These are phyloP conservation scores for Aspergillus sp. DNA, from an alignment of 2,329 filamentous ascomycete species.

Conservation along the genomic window DNA sequence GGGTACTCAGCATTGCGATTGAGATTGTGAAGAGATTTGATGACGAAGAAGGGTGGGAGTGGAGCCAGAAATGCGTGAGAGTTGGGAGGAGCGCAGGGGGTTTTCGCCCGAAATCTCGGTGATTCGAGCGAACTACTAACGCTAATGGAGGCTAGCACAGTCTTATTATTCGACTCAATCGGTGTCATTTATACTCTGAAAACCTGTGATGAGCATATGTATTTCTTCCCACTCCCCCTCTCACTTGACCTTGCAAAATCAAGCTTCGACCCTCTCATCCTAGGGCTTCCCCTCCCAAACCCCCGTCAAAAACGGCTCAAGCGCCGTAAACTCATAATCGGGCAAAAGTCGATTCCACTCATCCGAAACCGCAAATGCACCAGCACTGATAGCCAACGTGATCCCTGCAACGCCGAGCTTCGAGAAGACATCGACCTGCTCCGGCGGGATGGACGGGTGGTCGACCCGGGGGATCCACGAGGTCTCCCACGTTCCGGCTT, in stretches of 20 bases:
- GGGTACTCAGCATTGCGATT: neutral
- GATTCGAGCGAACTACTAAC: neutral
- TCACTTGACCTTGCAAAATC: no score
- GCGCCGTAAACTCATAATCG: constrained; percentile 8
- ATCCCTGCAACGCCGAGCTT: neutral
- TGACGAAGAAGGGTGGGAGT: neutral
- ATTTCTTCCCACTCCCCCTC: no score
- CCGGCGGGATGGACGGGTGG: constrained; percentile 6
- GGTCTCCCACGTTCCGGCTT: constrained; percentile 1
- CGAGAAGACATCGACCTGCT: constrained; percentile 1
- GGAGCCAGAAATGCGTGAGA: no score
- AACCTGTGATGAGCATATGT: no score
- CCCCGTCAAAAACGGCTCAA: constrained; percentile 1
- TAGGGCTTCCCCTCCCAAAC: constrained; percentile 11
- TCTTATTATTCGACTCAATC: no score
- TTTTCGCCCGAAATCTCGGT: constrained; percentile 5
- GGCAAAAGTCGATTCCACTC: constrained; percentile 15
- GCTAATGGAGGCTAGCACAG: neutral
- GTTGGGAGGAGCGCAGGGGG: neutral
- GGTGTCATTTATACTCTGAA: no score
- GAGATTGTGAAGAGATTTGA: neutral
- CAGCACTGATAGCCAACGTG: neutral
- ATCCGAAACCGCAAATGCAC: neutral
- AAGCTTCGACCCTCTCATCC: no score
- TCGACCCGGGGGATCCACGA: constrained; percentile 12